Percentiles rank a stretch among this genome's conserved stretches.
phyloP scores from a whole-genome alignment of 169 alveolate genomes.

The Plasmodium cynomolgi region DNA sequence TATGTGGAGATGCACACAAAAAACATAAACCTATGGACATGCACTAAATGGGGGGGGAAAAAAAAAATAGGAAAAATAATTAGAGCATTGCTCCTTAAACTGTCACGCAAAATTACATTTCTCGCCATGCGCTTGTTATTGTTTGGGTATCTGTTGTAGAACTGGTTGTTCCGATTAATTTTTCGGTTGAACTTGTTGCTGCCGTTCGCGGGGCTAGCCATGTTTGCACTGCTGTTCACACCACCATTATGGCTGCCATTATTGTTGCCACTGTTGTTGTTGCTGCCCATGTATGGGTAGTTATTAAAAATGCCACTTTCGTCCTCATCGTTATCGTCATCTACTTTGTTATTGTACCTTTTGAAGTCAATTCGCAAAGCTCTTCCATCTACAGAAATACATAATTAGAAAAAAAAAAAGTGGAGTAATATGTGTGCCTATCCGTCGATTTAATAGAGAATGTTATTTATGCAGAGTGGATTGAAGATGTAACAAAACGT shows the following conservation, averaged over 20 bases:
- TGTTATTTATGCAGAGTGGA: not conserved
- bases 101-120: conserved; percentile 18
- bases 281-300: conserved; percentile 49
- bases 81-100: not conserved
- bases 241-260: conserved; percentile 25
- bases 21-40: not conserved
- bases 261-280: conserved; percentile 20
- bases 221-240: conserved; percentile 8
- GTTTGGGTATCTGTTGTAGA: conserved; percentile 70
- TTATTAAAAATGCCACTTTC: conserved; percentile 20
- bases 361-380: conserved; percentile 68
- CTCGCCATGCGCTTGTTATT: conserved; percentile 40
- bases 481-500: not conserved
- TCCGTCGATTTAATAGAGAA: not conserved
- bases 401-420: not conserved
- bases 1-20: not conserved
- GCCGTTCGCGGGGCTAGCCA: conserved; percentile 5
- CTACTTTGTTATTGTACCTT: conserved; percentile 33
- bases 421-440: not conserved
- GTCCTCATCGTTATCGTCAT: conserved; percentile 25
- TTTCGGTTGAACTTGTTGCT: conserved; percentile 14
- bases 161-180: conserved; percentile 43
- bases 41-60: not conserved
- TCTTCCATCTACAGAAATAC: conserved; percentile 58
- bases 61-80: not conserved